Evolutionary conservation across 2,329 filamentous ascomycete genomes (phyloP).

Genomic region (Catunica adiposa): DNA sequence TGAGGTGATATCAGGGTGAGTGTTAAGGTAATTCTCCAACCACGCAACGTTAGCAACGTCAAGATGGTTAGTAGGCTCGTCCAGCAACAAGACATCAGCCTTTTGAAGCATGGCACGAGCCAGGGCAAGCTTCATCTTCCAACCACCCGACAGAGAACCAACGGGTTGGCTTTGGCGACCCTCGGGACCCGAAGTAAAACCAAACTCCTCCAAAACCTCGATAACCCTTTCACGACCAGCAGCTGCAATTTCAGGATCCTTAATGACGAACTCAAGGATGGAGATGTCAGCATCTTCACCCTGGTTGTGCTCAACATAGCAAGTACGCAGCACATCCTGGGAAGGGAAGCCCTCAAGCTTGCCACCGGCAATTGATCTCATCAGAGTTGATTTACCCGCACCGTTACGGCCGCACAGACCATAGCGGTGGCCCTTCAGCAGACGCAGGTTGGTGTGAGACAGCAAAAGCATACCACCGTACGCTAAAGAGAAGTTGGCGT

Average conservation of each 20-base stretch:
- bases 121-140: conserved; percentile 99
- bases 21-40: conserved; percentile 88
- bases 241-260: conserved; percentile 70
- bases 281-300: conserved; percentile 93
- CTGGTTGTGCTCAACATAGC: conserved; percentile 98
- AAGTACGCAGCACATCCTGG: conserved; percentile 82
- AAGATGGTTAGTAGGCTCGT: conserved; percentile 98
- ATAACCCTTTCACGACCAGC: conserved; percentile 70
- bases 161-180: conserved; percentile 81
- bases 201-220: conserved; percentile 73
- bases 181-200: conserved; percentile 78
- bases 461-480: conserved; percentile 96
- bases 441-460: conserved; percentile 84
- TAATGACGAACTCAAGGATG: conserved; percentile 82
- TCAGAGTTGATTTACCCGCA: conserved; percentile 96
- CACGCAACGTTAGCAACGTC: conserved; percentile 93
- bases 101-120: conserved; percentile 92
- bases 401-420: conserved; percentile 94
- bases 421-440: conserved; percentile 93
- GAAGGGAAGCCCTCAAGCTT: conserved; percentile 95
- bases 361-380: conserved; percentile 87
- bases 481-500: conserved; percentile 90
- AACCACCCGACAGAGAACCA: conserved; percentile 88
- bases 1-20: conserved; percentile 90
- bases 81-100: conserved; percentile 88